Percentiles rank a stretch among this genome's conserved stretches.
These are phyloP conservation scores for Pecoramyces ruminantium DNA, from an alignment of 192 early-diverging fungal species.

Conservation along the genomic window DNA sequence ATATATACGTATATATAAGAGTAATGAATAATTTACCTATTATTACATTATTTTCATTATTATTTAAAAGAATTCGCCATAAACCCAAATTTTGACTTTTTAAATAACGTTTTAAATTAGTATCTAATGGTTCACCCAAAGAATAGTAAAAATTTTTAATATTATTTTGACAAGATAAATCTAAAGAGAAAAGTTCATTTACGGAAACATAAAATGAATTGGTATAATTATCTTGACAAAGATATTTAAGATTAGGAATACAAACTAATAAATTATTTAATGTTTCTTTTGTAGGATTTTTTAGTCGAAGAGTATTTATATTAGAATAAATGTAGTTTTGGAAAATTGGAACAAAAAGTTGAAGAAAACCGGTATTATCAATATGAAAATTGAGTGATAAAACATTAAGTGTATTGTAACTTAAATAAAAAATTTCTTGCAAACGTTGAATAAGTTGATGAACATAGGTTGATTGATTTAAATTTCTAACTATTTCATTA, in stretches of 20 bases:
- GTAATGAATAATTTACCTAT: too few relatives aligned
- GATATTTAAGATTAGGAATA: background rate
- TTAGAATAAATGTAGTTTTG: background rate
- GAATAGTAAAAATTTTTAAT: background rate
- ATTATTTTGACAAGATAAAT: background rate
- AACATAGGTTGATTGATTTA: background rate
- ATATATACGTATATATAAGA: too few relatives aligned
- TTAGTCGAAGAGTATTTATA: background rate
- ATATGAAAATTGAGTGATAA: background rate
- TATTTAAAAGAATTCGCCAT: background rate
- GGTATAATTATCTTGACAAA: background rate
- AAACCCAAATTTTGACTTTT: background rate
- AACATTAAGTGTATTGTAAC: background rate
- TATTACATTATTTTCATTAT: background rate
- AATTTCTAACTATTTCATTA: background rate
- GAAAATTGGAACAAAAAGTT: background rate
- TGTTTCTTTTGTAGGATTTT: background rate
- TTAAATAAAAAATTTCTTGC: background rate
- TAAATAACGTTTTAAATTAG: background rate
- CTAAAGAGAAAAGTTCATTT: background rate
- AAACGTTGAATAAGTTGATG: background rate
- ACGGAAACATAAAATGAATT: background rate
- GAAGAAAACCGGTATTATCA: background rate
- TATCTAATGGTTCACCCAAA: background rate
- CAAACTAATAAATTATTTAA: background rate